Conservation (phyloP, 257 asterid species). For the Anisodus acutangulus region DNA sequence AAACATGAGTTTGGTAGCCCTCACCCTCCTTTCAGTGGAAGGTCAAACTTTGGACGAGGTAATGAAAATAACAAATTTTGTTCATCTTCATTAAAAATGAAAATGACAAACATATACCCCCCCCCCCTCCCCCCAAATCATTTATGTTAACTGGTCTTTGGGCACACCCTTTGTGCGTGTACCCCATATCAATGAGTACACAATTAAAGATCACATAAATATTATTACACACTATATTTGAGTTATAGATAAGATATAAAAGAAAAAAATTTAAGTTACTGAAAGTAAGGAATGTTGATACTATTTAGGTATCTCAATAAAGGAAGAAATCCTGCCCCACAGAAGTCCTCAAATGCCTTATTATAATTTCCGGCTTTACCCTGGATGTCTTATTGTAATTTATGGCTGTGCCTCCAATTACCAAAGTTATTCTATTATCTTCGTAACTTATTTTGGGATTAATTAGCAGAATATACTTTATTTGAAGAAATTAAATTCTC, state of each 20-base stretch:
- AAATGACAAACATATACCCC: neutral
- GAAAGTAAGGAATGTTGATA: slow-evolving; percentile 1
- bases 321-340: neutral
- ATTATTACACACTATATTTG: neutral
- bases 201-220: neutral
- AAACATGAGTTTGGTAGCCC: slow-evolving; percentile 44
- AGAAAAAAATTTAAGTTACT: slow-evolving; percentile 1
- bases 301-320: slow-evolving; percentile 8
- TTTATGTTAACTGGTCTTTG: neutral
- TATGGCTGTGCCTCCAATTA: neutral
- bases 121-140: too few relatives aligned
- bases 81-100: neutral
- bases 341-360: neutral
- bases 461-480: neutral
- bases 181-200: neutral
- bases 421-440: neutral
- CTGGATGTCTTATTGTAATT: neutral
- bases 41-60: slow-evolving; percentile 58
- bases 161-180: neutral
- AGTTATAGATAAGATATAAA: neutral
- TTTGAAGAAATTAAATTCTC: neutral
- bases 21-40: slow-evolving; percentile 49
- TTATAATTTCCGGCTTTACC: neutral
- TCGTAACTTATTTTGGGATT: neutral
- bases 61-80: slow-evolving; percentile 26